Base-by-base conservation (phyloP, 768 basidiomycete genomes). In the Tylopilus felleus region DNA sequence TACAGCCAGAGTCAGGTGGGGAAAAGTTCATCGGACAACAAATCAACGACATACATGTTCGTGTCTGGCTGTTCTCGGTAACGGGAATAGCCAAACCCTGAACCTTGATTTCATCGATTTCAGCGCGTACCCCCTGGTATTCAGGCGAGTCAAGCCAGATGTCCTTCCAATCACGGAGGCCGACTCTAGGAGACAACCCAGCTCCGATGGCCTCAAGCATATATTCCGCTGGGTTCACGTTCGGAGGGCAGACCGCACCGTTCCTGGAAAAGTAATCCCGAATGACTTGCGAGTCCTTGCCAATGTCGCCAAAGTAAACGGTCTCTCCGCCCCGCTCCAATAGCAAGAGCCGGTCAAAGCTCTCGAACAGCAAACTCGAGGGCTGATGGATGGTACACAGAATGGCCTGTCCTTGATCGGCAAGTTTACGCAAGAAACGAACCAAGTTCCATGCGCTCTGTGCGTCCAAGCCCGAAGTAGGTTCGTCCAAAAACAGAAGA, bases 291-390 rank as follows among this genome's bases (percentile, higher is more conserved):
- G 90, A 88, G 57, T 91, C 87, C 40, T 76, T 67, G 42, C 92
- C 93, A 47, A 95, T 90, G 56, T 90, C 87, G 40, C 93, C 93
- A 64, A 91, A 95, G 77, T 95, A 96, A n/a, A 94, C 90, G 0
- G 92, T 93, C 67, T 90, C 85, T 8, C 93, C 93, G 2, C 93
- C 93, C 16, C 77, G 75, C 62, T 93, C 84, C 16, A 87, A 73
- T 10, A 88, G 73, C 25, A 89, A 67, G 42, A 87, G 71, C 36
- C 84, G 79, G 60, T 88, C 93, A 60, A 97, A 95, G 62, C 84
- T 85, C 69, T 93, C 87, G 71, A 96, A 95, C 2, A 96, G 74
- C 19, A 92, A 77, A 4, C 90, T 83, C 4, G 90, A 91, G 3
- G 92, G 92, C 59, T 93, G 92, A 58, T 93, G 91, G 60, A 94